These are phyloP conservation scores for Pseudoperonospora humuli DNA, from an alignment of 352 stramenopile genomes.

Conservation along the genomic window DNA sequence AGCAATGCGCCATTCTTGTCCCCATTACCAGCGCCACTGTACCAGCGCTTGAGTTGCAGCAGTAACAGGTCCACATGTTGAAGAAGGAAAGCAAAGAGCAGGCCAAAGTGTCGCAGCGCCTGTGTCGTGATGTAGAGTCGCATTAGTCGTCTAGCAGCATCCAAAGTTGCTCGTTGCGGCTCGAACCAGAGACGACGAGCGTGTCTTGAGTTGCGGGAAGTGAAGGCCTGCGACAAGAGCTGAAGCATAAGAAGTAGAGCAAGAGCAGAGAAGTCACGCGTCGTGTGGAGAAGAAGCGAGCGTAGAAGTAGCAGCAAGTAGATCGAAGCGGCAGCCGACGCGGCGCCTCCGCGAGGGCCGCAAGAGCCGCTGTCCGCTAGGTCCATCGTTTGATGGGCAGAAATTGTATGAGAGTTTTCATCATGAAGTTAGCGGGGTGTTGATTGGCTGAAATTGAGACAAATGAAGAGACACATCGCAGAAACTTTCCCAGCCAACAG, in stretches of 20 bases:
- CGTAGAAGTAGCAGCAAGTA: conserved; percentile 14
- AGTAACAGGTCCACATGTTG: conserved; percentile 44
- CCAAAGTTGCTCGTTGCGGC: conserved; percentile 18
- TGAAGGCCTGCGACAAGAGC: conserved; percentile 12
- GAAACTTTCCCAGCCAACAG: no score
- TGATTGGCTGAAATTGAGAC: background rate
- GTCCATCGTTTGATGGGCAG: conserved; percentile 14
- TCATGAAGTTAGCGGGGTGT: background rate
- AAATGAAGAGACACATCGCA: no score
- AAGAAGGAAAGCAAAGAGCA: conserved; percentile 65
- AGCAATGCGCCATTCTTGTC: conserved; percentile 24
- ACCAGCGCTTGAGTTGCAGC: conserved; percentile 31
- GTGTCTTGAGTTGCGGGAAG: conserved; percentile 5
- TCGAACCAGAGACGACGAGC: background rate
- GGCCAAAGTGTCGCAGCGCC: conserved; percentile 58
- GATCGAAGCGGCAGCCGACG: background rate
- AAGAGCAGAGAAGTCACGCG: conserved; percentile 26
- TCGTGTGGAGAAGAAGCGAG: conserved; percentile 13
- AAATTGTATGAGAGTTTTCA: no score
- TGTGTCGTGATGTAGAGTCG: conserved; percentile 41
- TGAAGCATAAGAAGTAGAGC: conserved; percentile 26
- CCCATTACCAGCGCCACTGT: background rate
- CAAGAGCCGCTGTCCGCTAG: conserved; percentile 5
- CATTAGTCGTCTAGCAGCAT: conserved; percentile 31
- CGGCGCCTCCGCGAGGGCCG: background rate